phyloP scores from a whole-genome alignment of 163 green algal species.

The Scenedesmus sp. region DNA sequence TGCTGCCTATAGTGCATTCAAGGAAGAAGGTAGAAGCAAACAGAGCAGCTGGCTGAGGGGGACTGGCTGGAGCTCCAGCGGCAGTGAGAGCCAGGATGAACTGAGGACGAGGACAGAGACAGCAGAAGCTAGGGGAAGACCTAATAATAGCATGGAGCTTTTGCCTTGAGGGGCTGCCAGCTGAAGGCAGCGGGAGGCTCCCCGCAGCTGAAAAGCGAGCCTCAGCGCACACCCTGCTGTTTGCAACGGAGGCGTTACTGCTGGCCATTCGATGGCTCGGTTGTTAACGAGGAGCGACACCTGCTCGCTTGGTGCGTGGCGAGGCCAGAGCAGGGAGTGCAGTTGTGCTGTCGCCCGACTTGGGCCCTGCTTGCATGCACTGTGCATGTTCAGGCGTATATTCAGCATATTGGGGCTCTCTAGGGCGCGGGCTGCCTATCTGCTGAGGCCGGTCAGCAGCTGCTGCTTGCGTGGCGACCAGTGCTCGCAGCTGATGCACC shows the following conservation, averaged over 20 bases:
- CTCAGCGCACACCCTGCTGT: conserved; percentile 9
- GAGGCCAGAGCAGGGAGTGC: background rate
- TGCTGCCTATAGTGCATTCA: background rate
- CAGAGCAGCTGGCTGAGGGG: background rate
- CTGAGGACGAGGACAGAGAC: background rate
- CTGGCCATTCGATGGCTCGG: background rate
- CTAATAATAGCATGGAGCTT: background rate
- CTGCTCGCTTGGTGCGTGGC: background rate
- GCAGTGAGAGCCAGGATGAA: conserved; percentile 8
- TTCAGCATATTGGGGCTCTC: background rate
- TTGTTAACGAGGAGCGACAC: background rate
- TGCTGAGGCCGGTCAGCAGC: background rate
- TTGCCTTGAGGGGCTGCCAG: conserved; percentile 2
- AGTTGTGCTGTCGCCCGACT: conserved; percentile 19
- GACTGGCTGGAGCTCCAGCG: conserved; percentile 1
- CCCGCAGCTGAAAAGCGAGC: background rate
- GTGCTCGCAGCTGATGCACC: background rate
- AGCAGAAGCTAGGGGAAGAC: background rate
- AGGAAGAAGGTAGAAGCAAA: background rate
- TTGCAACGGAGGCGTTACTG: background rate
- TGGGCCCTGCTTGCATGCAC: background rate
- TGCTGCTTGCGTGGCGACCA: background rate
- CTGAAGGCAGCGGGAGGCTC: conserved; percentile 9
- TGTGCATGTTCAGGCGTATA: background rate
- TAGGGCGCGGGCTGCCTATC: background rate